A percentile compares a stretch with the other conserved stretches of the same genome.
Evolutionary conservation across 2,329 filamentous ascomycete species (phyloP).

Genomic region (Remersonia thermophila): DNA sequence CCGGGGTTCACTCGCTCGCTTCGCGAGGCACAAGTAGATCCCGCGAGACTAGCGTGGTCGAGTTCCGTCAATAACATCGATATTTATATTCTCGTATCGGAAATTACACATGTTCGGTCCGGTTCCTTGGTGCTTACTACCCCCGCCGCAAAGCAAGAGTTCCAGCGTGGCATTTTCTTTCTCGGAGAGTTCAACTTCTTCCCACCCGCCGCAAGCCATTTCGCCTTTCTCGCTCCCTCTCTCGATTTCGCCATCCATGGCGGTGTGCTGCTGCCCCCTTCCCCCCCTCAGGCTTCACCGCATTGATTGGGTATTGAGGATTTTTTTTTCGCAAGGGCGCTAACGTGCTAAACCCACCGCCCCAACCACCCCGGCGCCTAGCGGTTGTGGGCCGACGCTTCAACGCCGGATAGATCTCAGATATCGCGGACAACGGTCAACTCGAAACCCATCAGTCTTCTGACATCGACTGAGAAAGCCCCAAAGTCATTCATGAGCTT

Average conservation of each 20-base stretch:
- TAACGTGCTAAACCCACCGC: not conserved
- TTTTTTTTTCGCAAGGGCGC: not conserved
- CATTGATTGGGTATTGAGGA: not conserved
- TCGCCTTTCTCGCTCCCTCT: not conserved
- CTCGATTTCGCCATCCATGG: not conserved
- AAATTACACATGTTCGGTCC: not conserved
- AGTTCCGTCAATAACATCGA: too few species aligned
- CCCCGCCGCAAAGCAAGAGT: not conserved
- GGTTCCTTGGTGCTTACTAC: not conserved
- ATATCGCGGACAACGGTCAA: not conserved
- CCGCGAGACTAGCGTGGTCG: too few species aligned
- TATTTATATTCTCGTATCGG: too few species aligned
- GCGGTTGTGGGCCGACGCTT: too few species aligned
- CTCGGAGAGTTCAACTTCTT: not conserved
- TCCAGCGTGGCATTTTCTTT: not conserved
- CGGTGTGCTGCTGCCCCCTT: constrained; percentile 3
- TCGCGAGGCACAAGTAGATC: too few species aligned
- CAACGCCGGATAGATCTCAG: not conserved
- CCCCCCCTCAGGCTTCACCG: constrained; percentile 9
- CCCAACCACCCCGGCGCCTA: not conserved
- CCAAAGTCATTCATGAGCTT: too few species aligned
- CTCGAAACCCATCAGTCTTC: too few species aligned
- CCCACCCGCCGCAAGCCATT: not conserved
- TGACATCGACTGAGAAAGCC: too few species aligned
- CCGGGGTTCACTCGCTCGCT: too few species aligned